Conservation (phyloP, 1,284 basidiomycete genomes). For the Schizopora paradoxa region DNA sequence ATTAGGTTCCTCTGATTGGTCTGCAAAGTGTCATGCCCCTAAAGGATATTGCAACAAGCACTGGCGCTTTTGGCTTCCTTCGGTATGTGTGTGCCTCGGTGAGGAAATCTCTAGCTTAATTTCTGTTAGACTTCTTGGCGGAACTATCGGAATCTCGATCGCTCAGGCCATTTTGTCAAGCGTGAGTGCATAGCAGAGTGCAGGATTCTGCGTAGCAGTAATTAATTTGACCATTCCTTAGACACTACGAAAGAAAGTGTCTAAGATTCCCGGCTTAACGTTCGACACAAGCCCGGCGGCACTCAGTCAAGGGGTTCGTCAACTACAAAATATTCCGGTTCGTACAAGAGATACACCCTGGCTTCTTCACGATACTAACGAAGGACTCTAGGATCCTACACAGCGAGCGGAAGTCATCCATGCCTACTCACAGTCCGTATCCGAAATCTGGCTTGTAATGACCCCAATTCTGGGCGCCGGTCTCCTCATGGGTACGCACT, state of each 20-base stretch:
- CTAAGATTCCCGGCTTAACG: conserved; percentile 39
- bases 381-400: conserved; percentile 37
- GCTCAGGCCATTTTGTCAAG: conserved; percentile 65
- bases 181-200: conserved; percentile 37
- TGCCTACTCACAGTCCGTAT: conserved; percentile 65
- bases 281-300: conserved; percentile 47
- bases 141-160: conserved; percentile 67
- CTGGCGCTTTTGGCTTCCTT: conserved; percentile 62
- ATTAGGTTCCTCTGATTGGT: conserved; percentile 56
- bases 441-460: conserved; percentile 66
- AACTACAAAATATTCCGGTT: conserved; percentile 51
- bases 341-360: conserved; percentile 18
- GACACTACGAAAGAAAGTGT: conserved; percentile 47
- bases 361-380: conserved; percentile 6
- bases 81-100: conserved; percentile 38
- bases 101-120: no score
- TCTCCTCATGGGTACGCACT: no score
- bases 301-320: conserved; percentile 49
- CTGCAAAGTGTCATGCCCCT: conserved; percentile 78
- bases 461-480: conserved; percentile 56
- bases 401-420: conserved; percentile 49
- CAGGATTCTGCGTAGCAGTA: background rate
- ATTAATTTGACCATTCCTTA: conserved; percentile 22
- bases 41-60: conserved; percentile 75
- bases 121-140: conserved; percentile 56